These are phyloP conservation scores for Rhynchospora breviuscula DNA, from an alignment of 176 grass and related monocot genomes.

Conservation along the genomic window DNA sequence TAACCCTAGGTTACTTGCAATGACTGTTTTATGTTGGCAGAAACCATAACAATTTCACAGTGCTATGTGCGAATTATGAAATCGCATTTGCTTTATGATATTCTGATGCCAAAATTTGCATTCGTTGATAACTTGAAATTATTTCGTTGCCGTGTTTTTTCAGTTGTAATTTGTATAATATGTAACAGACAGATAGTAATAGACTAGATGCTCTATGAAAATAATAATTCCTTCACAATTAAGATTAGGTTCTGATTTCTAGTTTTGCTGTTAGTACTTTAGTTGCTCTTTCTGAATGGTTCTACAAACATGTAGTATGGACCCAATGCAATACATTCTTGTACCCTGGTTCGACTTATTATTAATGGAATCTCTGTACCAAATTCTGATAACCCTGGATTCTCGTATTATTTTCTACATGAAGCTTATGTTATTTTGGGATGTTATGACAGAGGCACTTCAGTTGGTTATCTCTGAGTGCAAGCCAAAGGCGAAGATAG, in stretches of 20 bases:
- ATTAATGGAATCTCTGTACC: background rate
- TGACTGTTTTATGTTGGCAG: background rate
- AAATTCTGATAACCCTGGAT: background rate
- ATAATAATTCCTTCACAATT: background rate
- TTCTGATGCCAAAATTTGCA: background rate
- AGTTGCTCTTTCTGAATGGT: background rate
- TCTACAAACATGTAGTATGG: background rate
- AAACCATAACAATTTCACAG: too few relatives aligned
- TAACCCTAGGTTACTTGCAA: background rate
- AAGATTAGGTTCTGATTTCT: background rate
- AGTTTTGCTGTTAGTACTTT: background rate
- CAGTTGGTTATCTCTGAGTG: constrained; percentile 68
- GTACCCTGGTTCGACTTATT: too few relatives aligned
- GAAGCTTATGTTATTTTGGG: background rate
- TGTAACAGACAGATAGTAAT: background rate
- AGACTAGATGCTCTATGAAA: background rate
- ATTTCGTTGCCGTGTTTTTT: background rate
- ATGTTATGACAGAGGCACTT: constrained; percentile 56
- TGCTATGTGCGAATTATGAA: background rate
- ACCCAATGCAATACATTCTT: background rate
- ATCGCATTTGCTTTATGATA: background rate
- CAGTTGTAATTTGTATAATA: background rate
- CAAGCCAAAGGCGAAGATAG: constrained; percentile 93
- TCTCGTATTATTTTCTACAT: background rate
- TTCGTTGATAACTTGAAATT: background rate